Conservation (phyloP, 148 eudicot species). For the Vaccinium vitisidaea region DNA sequence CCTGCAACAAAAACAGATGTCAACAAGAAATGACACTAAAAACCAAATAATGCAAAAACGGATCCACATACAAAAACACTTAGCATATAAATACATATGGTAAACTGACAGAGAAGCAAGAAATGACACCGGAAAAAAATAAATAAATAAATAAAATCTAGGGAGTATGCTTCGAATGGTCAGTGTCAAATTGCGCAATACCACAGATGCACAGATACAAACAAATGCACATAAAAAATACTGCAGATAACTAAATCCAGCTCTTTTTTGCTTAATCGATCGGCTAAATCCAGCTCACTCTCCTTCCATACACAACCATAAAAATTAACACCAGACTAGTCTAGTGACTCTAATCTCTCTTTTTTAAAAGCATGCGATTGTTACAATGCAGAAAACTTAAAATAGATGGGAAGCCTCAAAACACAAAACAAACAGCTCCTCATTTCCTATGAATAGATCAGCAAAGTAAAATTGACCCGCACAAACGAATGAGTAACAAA, state of each 20-base stretch:
- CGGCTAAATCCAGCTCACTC: background rate
- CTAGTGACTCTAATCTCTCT: background rate
- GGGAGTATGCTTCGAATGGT: background rate
- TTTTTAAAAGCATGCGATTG: no score
- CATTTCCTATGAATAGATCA: background rate
- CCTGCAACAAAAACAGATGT: conserved; percentile 28
- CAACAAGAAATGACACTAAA: background rate
- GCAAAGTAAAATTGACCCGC: background rate
- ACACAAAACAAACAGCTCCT: background rate
- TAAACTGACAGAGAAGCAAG: no score
- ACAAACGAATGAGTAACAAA: background rate
- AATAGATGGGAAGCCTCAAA: background rate
- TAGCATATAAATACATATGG: background rate
- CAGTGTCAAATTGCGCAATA: background rate
- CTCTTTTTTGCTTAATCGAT: background rate
- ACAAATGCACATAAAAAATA: background rate
- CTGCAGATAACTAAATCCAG: background rate
- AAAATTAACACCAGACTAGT: background rate
- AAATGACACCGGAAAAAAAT: background rate
- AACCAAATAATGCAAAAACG: background rate
- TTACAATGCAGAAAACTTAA: background rate
- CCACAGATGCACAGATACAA: background rate
- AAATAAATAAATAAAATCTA: background rate
- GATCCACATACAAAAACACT: background rate
- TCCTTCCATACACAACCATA: background rate